Percentiles rank a stretch among this genome's conserved stretches.
Conservation (phyloP, 345 rosid species). For the Mangifera indica region DNA sequence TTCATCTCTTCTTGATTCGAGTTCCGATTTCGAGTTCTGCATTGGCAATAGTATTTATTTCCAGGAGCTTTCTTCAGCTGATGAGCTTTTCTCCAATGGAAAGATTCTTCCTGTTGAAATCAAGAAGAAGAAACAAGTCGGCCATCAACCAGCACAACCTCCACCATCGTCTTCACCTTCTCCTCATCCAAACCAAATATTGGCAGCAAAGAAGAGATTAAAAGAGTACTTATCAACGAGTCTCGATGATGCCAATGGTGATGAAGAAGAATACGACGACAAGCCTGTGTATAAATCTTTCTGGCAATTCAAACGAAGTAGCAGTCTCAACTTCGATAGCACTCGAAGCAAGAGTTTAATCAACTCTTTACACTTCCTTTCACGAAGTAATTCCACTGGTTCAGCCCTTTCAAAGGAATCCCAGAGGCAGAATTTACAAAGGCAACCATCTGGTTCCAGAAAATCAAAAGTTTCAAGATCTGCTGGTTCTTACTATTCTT, state of each 20-base stretch:
- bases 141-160: constrained; percentile 28
- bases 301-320: constrained; percentile 85
- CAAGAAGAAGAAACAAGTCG: constrained; percentile 58
- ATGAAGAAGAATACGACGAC: constrained; percentile 1
- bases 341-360: constrained; percentile 53
- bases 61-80: constrained; percentile 69
- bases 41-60: constrained; percentile 35
- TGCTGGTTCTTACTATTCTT: constrained; percentile 26
- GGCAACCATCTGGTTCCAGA: constrained; percentile 50
- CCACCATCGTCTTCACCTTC: neutral
- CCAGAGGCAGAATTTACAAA: constrained; percentile 45
- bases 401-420: constrained; percentile 49
- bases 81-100: constrained; percentile 87
- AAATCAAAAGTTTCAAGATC: constrained; percentile 37
- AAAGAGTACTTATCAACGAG: constrained; percentile 62
- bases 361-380: constrained; percentile 63
- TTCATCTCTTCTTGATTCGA: constrained; percentile 46
- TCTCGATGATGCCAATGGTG: constrained; percentile 40
- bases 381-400: constrained; percentile 90
- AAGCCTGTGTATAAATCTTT: constrained; percentile 42
- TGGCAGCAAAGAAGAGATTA: constrained; percentile 61
- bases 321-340: constrained; percentile 68
- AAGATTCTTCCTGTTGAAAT: constrained; percentile 70
- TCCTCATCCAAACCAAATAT: constrained; percentile 15
- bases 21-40: constrained; percentile 70